Evolutionary conservation across 1,139 yeast genomes (phyloP).

Genomic region (Saccharomyces pastorianus): DNA sequence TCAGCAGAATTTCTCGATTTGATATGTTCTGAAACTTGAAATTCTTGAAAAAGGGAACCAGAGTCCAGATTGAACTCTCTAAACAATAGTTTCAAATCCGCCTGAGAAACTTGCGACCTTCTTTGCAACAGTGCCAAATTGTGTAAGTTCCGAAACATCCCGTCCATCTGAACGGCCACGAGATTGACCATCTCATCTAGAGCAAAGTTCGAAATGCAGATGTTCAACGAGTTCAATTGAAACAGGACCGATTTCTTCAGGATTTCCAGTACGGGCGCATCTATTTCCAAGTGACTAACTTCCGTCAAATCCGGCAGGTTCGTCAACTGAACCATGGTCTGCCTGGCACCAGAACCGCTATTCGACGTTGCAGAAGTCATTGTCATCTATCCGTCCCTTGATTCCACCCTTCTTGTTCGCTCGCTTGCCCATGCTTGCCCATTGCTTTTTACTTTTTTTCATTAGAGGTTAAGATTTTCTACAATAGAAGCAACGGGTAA

Average conservation of each 20-base stretch:
- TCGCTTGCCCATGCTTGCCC: neutral
- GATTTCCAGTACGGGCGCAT: slow-evolving; percentile 15
- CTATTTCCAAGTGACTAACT: slow-evolving; percentile 5
- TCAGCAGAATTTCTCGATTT: neutral
- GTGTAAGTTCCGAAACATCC: slow-evolving; percentile 41
- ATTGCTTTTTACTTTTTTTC: neutral
- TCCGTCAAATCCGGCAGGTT: slow-evolving; percentile 4
- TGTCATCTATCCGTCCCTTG: neutral
- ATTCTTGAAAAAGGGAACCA: slow-evolving; percentile 39
- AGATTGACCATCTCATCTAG: slow-evolving; percentile 41
- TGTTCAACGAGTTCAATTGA: slow-evolving; percentile 36
- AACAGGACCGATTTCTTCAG: slow-evolving; percentile 30
- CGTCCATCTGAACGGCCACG: slow-evolving; percentile 45
- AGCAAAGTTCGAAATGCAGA: slow-evolving; percentile 35
- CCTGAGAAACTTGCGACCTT: slow-evolving; percentile 48
- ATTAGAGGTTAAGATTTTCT: neutral
- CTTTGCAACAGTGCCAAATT: slow-evolving; percentile 59
- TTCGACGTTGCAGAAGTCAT: neutral
- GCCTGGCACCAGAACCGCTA: neutral
- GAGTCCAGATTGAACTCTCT: slow-evolving; percentile 39
- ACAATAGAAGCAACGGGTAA: neutral
- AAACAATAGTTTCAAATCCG: slow-evolving; percentile 48
- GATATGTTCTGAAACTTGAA: neutral
- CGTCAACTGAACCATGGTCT: neutral
- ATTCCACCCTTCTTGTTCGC: neutral